phyloP scores from a whole-genome alignment of 2,329 filamentous ascomycete genomes.

The Penicillium rolfsii region DNA sequence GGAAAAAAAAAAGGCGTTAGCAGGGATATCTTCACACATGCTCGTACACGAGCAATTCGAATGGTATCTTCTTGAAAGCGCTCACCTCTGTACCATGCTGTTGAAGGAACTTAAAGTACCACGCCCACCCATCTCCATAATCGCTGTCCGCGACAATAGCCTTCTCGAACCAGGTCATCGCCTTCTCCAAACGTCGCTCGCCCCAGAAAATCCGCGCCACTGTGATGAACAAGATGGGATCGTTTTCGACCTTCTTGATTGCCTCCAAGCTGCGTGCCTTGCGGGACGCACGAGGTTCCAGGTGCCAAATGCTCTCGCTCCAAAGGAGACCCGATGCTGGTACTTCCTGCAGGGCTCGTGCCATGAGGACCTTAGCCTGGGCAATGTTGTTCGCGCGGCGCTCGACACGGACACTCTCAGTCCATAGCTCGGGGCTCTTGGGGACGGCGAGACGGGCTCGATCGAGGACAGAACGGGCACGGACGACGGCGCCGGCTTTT shows the following conservation, averaged over 20 bases:
- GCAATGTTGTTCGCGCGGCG: slow-evolving; percentile 78
- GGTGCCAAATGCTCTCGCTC: slow-evolving; percentile 93
- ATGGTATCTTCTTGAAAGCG: slow-evolving; percentile 20
- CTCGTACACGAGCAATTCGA: too few relatives aligned
- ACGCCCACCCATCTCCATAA: slow-evolving; percentile 91
- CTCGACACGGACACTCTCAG: slow-evolving; percentile 91
- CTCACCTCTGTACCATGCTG: slow-evolving; percentile 83
- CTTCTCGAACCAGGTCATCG: slow-evolving; percentile 96
- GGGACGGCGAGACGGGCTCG: slow-evolving; percentile 85
- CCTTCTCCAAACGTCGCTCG: slow-evolving; percentile 89
- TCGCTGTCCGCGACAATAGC: slow-evolving; percentile 86
- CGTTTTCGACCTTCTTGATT: slow-evolving; percentile 95
- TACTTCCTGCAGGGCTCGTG: slow-evolving; percentile 86
- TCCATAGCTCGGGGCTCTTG: slow-evolving; percentile 83
- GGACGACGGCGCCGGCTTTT: slow-evolving; percentile 77
- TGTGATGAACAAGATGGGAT: slow-evolving; percentile 84
- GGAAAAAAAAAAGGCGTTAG: slow-evolving; percentile 11
- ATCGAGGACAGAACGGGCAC: slow-evolving; percentile 91
- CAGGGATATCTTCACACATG: too few relatives aligned
- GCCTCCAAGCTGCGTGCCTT: slow-evolving; percentile 90
- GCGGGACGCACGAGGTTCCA: slow-evolving; percentile 87
- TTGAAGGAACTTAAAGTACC: slow-evolving; percentile 91
- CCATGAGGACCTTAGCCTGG: slow-evolving; percentile 91
- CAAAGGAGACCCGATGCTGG: slow-evolving; percentile 86
- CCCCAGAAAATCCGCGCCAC: slow-evolving; percentile 96